phyloP scores from a whole-genome alignment of 2,329 filamentous ascomycete species.

The Pseudogymnoascus sp. region DNA sequence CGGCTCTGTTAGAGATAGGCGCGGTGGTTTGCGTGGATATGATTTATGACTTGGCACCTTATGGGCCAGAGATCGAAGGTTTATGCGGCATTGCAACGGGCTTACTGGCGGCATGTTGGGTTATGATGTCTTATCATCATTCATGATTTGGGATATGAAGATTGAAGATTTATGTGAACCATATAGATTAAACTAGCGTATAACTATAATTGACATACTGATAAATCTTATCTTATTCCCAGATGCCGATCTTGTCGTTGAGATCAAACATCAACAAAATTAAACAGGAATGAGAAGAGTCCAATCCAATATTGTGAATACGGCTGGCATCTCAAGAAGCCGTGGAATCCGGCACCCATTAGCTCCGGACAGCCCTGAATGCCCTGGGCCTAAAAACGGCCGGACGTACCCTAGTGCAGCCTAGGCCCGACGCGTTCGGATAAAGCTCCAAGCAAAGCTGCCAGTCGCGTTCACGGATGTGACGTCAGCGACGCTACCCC shows the following conservation, averaged over 20 bases:
- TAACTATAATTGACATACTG: neutral
- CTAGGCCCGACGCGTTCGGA: neutral
- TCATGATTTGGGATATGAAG: neutral
- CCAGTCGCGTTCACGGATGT: neutral
- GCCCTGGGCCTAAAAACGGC: constrained; percentile 1
- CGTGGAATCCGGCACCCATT: neutral
- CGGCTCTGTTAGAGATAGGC: neutral
- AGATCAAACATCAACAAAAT: no score
- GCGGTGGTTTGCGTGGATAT: neutral
- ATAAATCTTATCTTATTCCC: neutral
- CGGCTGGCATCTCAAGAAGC: neutral
- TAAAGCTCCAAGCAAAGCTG: neutral
- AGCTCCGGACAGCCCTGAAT: neutral
- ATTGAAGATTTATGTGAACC: neutral
- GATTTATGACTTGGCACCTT: neutral
- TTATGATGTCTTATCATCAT: neutral
- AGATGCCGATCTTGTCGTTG: neutral
- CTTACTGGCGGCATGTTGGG: neutral
- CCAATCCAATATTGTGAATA: no score
- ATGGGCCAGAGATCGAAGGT: neutral
- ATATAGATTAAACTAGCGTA: neutral
- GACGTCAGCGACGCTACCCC: neutral
- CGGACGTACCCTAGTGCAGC: neutral
- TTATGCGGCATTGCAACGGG: neutral
- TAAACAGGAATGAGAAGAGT: no score